These are phyloP conservation scores for Trichoderma koningiopsis DNA, from an alignment of 2,329 filamentous ascomycete genomes.

Conservation along the genomic window DNA sequence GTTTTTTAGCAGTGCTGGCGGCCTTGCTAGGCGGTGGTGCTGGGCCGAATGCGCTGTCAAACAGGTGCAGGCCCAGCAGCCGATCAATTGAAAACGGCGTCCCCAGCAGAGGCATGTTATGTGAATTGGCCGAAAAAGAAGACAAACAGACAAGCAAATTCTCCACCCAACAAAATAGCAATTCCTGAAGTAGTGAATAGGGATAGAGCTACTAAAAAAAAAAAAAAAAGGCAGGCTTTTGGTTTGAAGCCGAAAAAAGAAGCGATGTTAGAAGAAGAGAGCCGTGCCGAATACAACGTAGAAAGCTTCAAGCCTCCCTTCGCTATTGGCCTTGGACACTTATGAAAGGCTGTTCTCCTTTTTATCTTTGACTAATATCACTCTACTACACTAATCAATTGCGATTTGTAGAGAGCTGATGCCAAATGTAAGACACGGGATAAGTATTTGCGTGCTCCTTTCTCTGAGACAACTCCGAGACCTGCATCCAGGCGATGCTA, in stretches of 20 bases:
- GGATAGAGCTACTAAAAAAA: not conserved
- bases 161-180: not conserved
- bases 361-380: not conserved
- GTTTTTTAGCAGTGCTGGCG: conserved; percentile 12
- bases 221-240: not conserved
- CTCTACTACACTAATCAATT: not conserved
- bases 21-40: conserved; percentile 7
- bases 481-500: not conserved
- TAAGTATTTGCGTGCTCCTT: not conserved
- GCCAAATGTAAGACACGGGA: not conserved
- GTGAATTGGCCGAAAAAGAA: not conserved
- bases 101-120: conserved; percentile 10
- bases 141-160: not conserved
- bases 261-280: not conserved
- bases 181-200: not conserved
- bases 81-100: conserved; percentile 15
- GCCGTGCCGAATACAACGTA: not conserved
- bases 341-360: not conserved
- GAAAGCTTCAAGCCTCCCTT: not conserved
- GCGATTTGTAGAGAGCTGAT: not conserved
- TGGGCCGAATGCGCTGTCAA: conserved; percentile 14
- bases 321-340: not conserved
- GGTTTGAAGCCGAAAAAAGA: not conserved
- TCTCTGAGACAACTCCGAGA: not conserved
- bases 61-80: conserved; percentile 21